Conservation (phyloP, 2,329 filamentous ascomycete genomes). For the Harringtonia aguacate region DNA sequence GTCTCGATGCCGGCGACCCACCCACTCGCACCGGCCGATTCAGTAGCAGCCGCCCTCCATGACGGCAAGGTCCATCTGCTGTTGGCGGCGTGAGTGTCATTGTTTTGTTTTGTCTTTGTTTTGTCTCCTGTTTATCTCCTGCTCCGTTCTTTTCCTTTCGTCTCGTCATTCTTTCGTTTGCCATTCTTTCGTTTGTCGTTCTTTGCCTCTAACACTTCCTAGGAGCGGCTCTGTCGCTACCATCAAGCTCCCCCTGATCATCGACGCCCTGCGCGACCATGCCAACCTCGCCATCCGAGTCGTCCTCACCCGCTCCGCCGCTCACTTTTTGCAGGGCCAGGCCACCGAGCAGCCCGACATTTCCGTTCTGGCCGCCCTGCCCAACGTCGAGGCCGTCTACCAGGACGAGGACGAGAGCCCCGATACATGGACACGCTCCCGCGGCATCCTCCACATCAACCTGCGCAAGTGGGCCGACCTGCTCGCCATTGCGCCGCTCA, state of each 20-base stretch:
- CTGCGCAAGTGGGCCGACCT: slow-evolving; percentile 69
- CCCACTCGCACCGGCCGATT: slow-evolving; percentile 5
- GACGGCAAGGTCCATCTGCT: slow-evolving; percentile 30
- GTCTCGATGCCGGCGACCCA: too few species aligned
- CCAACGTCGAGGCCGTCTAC: slow-evolving; percentile 73
- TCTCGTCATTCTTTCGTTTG: too few species aligned
- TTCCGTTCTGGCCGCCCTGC: slow-evolving; percentile 42
- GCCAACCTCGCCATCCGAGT: slow-evolving; percentile 68
- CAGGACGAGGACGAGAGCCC: slow-evolving; percentile 70
- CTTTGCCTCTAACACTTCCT: not conserved
- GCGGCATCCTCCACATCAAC: slow-evolving; percentile 84
- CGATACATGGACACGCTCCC: slow-evolving; percentile 64
- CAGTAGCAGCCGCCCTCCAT: slow-evolving; percentile 18
- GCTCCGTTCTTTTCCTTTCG: too few species aligned
- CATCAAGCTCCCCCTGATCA: slow-evolving; percentile 68
- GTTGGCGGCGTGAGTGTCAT: too few species aligned
- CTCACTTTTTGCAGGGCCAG: slow-evolving; percentile 67
- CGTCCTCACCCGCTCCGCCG: slow-evolving; percentile 64
- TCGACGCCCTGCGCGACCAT: slow-evolving; percentile 36
- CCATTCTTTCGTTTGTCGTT: not conserved
- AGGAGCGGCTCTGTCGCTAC: slow-evolving; percentile 59
- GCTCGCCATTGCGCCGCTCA: slow-evolving; percentile 69
- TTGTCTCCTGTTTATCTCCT: too few species aligned
- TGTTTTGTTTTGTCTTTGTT: too few species aligned
- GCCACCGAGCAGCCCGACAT: slow-evolving; percentile 65